These are phyloP conservation scores for Aphanomyces invadans DNA, from an alignment of 352 stramenopile species.

Conservation along the genomic window DNA sequence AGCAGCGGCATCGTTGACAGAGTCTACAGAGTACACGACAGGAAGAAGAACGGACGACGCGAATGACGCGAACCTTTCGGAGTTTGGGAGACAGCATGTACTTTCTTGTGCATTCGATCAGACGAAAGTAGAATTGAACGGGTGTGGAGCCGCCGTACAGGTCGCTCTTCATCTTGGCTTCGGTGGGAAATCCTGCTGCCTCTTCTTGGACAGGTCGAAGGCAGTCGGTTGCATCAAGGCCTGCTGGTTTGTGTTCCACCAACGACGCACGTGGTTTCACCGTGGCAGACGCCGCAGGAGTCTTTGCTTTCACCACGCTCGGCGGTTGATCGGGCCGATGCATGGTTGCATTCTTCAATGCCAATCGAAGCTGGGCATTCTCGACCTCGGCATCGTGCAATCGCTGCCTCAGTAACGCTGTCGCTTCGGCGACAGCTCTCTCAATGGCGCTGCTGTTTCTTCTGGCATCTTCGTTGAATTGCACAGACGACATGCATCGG, in stretches of 20 bases:
- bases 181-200: not conserved
- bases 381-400: conserved; percentile 7
- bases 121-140: conserved; percentile 14
- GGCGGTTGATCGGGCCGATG: not conserved
- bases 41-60: not conserved
- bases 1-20: not conserved
- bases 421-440: conserved; percentile 13
- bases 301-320: not conserved
- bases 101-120: conserved; percentile 7
- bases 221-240: no score
- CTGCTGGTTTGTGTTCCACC: no score
- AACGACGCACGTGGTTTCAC: not conserved
- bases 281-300: not conserved
- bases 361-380: conserved; percentile 1
- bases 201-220: no score
- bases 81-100: conserved; percentile 6
- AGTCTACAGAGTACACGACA: conserved; percentile 3
- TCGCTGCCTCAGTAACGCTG: not conserved
- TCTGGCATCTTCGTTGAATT: not conserved
- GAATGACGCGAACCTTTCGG: conserved; percentile 1
- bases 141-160: not conserved
- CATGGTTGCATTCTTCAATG: not conserved
- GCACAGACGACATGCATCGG: not conserved
- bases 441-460: not conserved
- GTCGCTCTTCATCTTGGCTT: not conserved